Conservation (phyloP, 768 basidiomycete genomes). For the Pulveroboletus sp. region DNA sequence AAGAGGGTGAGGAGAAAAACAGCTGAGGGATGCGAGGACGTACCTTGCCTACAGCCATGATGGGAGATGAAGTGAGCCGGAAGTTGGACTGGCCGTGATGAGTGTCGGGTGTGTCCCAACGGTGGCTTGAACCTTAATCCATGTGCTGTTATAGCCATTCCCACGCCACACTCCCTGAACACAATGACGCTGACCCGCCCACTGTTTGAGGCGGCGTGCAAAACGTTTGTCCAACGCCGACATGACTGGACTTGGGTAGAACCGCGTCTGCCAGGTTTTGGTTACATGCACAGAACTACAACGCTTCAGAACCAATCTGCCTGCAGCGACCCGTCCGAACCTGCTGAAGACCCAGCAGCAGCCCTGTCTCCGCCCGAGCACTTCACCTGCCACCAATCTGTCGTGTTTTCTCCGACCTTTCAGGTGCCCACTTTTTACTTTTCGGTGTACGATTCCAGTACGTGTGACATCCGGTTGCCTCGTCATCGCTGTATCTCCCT, state of each 20-base stretch:
- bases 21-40: conserved; percentile 17
- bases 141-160: conserved; percentile 38
- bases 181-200: conserved; percentile 44
- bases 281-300: conserved; percentile 45
- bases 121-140: conserved; percentile 65
- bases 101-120: conserved; percentile 13
- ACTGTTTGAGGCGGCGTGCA: conserved; percentile 61
- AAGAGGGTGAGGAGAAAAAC: conserved; percentile 1
- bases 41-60: conserved; percentile 91
- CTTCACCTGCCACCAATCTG: conserved; percentile 56
- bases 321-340: conserved; percentile 16
- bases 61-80: conserved; percentile 42
- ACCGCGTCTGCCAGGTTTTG: conserved; percentile 45
- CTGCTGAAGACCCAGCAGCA: conserved; percentile 39
- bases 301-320: conserved; percentile 16
- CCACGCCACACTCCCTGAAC: conserved; percentile 35
- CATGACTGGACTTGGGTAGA: conserved; percentile 63
- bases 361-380: conserved; percentile 27
- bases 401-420: conserved; percentile 78
- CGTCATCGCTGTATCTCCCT: conserved; percentile 13
- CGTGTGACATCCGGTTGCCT: conserved; percentile 34
- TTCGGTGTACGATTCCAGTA: conserved; percentile 63
- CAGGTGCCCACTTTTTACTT: conserved; percentile 86
- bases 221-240: conserved; percentile 42
- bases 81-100: conserved; percentile 48